Evolutionary conservation across 208 protist genomes (phyloP), one percentile per base, ranked within the genome.

Genomic region (Wallacemonas sp.): DNA sequence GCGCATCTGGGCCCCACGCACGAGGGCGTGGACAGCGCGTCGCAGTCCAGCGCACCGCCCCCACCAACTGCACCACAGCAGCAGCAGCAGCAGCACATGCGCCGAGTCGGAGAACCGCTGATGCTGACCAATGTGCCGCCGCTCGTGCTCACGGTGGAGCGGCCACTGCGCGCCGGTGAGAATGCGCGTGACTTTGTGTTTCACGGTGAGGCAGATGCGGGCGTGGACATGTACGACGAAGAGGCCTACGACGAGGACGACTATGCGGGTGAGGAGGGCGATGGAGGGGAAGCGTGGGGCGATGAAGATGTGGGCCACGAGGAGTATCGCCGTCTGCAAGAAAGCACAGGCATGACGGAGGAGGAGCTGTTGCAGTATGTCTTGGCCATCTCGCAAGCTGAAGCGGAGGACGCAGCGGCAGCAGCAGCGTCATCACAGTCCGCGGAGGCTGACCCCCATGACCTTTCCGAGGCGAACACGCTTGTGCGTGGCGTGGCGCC

Each of bases 311-410:
- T 42, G 24, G 51, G 28, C 28, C 30, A 9, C 12, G 51, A 38
- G 24, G 51, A 33, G 4, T 58, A 58, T 38, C 26, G 51, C n/a
- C 51, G 51, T 2, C 51, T 58, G 51, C 51, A 58, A n/a, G 51
- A 58, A 31, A 58, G 51, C 31, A 58, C 60, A 0, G 67, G 63
- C 5, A 67, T 79, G 68, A 76, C 62, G 14, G 76, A 82, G 31
- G 72, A 79, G 28, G 51, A 70, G 41, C 36, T 82, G 28, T 21
- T 82, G 9, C 45, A 66, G 42, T 79, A 75, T 53, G 77, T 79
- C n/a, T 53, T 82, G 63, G 68, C 59, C 22, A 21, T 82, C 9
- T 79, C 77, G 1, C 41, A 62, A 8, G 46, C 51, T 14, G 71
- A 82, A 22, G 60, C 71, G 24, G 55, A 62, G 30, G 44, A 53